Evolutionary conservation across 2,329 filamentous ascomycete genomes (phyloP).

Genomic region (Endocalyx cinctus): DNA sequence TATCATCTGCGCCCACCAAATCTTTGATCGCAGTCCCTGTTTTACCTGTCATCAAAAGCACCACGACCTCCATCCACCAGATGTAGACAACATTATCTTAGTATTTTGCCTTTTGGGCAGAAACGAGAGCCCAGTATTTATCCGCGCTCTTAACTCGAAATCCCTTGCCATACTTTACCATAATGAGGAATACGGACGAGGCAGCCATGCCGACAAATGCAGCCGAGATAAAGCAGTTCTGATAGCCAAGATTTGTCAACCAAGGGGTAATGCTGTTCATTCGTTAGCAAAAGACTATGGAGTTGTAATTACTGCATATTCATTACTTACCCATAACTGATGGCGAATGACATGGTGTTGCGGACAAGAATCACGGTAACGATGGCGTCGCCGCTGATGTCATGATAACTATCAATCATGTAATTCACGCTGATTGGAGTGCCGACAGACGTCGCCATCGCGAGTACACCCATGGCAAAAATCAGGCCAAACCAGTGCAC

Average conservation of each 20-base stretch:
- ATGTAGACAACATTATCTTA: too few species aligned
- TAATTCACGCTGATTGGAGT: neutral
- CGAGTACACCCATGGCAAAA: neutral
- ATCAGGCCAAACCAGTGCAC: neutral
- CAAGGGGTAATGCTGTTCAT: conserved; percentile 35
- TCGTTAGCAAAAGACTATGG: too few species aligned
- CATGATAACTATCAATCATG: neutral
- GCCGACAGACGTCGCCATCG: neutral
- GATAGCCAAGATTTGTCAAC: conserved; percentile 31
- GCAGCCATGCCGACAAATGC: conserved; percentile 11
- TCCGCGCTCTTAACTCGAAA: neutral
- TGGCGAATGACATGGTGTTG: conserved; percentile 46
- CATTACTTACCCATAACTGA: conserved; percentile 47
- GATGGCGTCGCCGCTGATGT: conserved; percentile 24
- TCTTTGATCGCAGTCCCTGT: too few species aligned
- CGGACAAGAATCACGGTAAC: conserved; percentile 30
- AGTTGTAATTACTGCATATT: too few species aligned
- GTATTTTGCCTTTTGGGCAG: too few species aligned
- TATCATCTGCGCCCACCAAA: too few species aligned
- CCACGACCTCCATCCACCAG: too few species aligned
- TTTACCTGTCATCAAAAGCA: too few species aligned
- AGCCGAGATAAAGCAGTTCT: conserved; percentile 32
- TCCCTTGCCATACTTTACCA: neutral
- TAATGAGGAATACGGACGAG: neutral
- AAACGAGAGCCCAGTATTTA: neutral